Base-by-base conservation (phyloP, 768 basidiomycete species). In the Grammothele lineata region DNA sequence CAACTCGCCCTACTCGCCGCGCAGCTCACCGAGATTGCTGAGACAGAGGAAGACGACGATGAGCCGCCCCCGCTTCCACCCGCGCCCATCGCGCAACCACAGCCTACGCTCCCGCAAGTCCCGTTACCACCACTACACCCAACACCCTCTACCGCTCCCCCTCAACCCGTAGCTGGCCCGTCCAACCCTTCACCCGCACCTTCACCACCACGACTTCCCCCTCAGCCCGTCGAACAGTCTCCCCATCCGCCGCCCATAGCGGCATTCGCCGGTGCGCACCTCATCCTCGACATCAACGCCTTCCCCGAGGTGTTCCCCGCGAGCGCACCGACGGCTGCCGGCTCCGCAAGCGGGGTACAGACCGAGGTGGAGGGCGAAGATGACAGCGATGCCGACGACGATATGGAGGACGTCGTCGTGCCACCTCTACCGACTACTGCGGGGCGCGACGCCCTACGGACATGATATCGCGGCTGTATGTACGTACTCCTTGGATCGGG, bases 1-100 rank as follows among this genome's bases (percentile, higher is more conserved):
- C 84, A 84, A 53, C 70, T 89, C 36, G 85, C 81, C 3, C 70
- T 89, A 24, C 61, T 89, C 45, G 84, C 86, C 4, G 83, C 81
- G 0, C 87, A 89, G 57, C 61, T 90, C 21, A 76, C 78, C 21
- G 87, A 87, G 60, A 69, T 87, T 38, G 80, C 77, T 12, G 76
- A 78, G 42, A 66, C 18, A 14, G 55, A 57, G 21, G 51, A 54
- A 4, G 58, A 60, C 1, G 68, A 66, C 27, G 65, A 63, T 27
- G 60, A 55, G 2, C 38, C 47, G 15, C 24, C 46, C 10, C 27
- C 18, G 7, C 2, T 42, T 5, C 12, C 34, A 22, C 32, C 44
- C 19, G 33, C 22, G 12, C 32, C n/a, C n/a, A 14, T 41, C 9
- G 6, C 44, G 2, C 40, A 41, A 1, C 40, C 40, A 9, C 26